Conservation (phyloP, 805 yeast species). For the Barnettozyma wickerhamii region DNA sequence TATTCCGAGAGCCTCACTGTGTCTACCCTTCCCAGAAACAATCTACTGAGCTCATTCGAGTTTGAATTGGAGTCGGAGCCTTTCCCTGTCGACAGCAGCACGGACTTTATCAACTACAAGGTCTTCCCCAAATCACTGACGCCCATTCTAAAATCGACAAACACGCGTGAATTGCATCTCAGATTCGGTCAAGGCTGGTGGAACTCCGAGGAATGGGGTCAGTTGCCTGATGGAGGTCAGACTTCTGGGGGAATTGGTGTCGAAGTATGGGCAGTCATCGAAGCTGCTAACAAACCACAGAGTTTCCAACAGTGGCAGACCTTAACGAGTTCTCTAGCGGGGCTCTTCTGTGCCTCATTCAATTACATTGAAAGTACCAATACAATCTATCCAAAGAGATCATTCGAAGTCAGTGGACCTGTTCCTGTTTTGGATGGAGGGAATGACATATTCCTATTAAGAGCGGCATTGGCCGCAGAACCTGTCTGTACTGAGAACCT, state of each 20-base stretch:
- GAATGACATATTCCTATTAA: conserved; percentile 49
- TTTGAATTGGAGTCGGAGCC: conserved; percentile 59
- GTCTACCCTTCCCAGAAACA: conserved; percentile 70
- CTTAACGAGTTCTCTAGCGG: conserved; percentile 74
- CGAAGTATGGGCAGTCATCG: conserved; percentile 85
- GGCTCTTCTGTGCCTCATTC: conserved; percentile 91
- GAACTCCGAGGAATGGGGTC: conserved; percentile 88
- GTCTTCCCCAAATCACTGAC: conserved; percentile 80
- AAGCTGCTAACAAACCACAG: conserved; percentile 48
- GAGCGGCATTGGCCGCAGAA: conserved; percentile 91
- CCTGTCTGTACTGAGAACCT: conserved; percentile 96
- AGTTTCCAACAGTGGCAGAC: conserved; percentile 67
- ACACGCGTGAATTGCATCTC: conserved; percentile 72
- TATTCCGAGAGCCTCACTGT: conserved; percentile 61
- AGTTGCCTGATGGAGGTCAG: conserved; percentile 65
- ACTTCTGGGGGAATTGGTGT: conserved; percentile 92
- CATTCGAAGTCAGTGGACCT: conserved; percentile 26
- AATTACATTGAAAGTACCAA: conserved; percentile 79
- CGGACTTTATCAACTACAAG: conserved; percentile 44
- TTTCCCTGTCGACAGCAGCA: conserved; percentile 19
- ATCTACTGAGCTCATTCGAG: conserved; percentile 63
- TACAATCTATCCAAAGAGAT: conserved; percentile 61
- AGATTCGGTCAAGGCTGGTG: conserved; percentile 94
- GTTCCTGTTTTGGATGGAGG: conserved; percentile 26
- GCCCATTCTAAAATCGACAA: conserved; percentile 63